Evolutionary conservation across 306 rosid genomes (phyloP), one percentile per base, ranked within the genome.

Genomic region (Inga laurina): DNA sequence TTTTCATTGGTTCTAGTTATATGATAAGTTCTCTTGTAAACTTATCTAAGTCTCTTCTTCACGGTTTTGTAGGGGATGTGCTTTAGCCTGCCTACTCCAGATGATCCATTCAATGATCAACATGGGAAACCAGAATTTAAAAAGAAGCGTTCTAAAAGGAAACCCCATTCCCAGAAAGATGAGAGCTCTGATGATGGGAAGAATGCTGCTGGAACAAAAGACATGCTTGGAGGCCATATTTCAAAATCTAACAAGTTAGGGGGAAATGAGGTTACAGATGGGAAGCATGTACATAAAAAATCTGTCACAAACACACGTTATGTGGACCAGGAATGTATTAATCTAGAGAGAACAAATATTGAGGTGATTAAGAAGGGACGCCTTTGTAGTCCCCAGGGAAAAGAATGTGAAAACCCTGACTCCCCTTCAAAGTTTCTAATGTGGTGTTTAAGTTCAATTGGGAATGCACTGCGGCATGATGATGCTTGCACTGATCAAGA

Each of bases 91-190:
- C 99, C 98, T 76, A 89, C 92, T 54, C 91, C 43, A 0, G 99
- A 91, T 7, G 98, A 96, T 86, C 99, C 99, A 79, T 96, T 89
- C 91, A 93, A 93, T 61, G 98, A 96, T 77, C 86, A 82, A 51
- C 76, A 82, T 15, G 98, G 91, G 75, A 89, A 87, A 77, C 82
- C 79, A 72, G 90, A 91, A 73, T 52, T 73, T 15, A 74, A 88
- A 48, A 75, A n/a, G 70, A 83, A n/a, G 51, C 84, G 18, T 74
- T 34, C 71, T 77, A 82, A 84, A 81, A 89, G 39, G 85, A 65
- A 56, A 78, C 64, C 18, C 18, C 78, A 21, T 87, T 37, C 81
- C 49, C 71, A 15, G 41, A 78, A 83, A 70, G 88, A 85, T 45
- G 85, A 86, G 82, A 75, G 19, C 10, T 46, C 67, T 75, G 78